A percentile compares a stretch with the other conserved stretches of the same genome.
Evolutionary conservation across 2,329 filamentous ascomycete genomes (phyloP).

Genomic region (Blastomyces silverae): DNA sequence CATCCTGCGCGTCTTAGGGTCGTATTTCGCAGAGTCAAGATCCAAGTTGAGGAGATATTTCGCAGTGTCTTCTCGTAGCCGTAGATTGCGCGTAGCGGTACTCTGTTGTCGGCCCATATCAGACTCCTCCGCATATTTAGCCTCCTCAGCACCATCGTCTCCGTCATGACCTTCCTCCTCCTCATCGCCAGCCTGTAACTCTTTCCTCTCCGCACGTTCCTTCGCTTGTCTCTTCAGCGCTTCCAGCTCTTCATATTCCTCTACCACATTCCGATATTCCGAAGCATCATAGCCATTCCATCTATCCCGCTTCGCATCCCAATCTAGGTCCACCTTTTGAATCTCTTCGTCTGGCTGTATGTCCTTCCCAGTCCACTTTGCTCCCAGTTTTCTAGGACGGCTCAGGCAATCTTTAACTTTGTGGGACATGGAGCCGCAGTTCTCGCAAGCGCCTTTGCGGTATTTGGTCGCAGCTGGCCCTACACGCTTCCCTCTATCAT

Average conservation of each 20-base stretch:
- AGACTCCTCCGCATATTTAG: constrained; percentile 81
- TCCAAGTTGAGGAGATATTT: constrained; percentile 95
- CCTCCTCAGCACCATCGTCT: constrained; percentile 40
- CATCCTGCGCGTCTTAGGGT: constrained; percentile 90
- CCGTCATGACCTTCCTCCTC: constrained; percentile 53
- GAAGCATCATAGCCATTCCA: constrained; percentile 97
- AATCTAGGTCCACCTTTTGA: constrained; percentile 78
- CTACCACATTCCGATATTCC: constrained; percentile 79
- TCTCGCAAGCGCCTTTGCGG: constrained; percentile 96
- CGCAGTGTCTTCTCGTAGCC: constrained; percentile 91
- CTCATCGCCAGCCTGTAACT: constrained; percentile 51
- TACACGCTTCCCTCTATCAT: constrained; percentile 76
- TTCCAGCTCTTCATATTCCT: constrained; percentile 83
- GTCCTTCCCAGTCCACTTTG: constrained; percentile 84
- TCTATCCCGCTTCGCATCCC: constrained; percentile 94
- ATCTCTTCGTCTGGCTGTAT: constrained; percentile 88
- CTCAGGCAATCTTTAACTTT: constrained; percentile 90
- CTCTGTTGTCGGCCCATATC: constrained; percentile 94
- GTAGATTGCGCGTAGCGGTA: constrained; percentile 81
- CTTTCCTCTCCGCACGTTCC: constrained; percentile 45
- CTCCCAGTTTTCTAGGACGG: constrained; percentile 79
- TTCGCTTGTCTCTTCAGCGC: constrained; percentile 56
- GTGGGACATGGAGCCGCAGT: constrained; percentile 95
- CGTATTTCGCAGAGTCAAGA: constrained; percentile 92
- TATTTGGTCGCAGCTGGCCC: constrained; percentile 92